Base-by-base conservation (phyloP, 345 rosid species). In the Zanthoxylum bungeanum region DNA sequence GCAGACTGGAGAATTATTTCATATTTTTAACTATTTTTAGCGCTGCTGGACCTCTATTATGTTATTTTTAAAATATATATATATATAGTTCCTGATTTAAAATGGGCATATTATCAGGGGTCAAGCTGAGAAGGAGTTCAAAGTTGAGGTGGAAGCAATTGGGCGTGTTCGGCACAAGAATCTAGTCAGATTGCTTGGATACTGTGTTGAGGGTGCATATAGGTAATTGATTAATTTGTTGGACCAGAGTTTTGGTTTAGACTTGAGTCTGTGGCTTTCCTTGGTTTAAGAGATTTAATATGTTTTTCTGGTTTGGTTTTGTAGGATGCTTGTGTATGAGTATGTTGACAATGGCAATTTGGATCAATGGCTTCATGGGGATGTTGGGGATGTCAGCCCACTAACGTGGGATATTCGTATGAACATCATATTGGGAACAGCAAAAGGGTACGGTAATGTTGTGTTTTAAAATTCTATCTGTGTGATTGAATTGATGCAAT, bases 331-430 rank as follows among this genome's bases (percentile, higher is more conserved):
- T 39, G 98, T 94, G 66, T 94, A 94, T 24, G 98, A 94, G 72
- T 94, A 80, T 68, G 89, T 94, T 3, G 90, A 90, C 83, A 92
- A 92, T 74, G 98, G 97, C 53, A 94, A 94, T 85, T 78, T 94
- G 69, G 98, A 94, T 63, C 97, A 94, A 68, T 92, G 98, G 98
- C 87, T 94, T 66, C 98, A 89, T 57, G 98, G 98, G 42, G 98
- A 94, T 76, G 97, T 92, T 12, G 97, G 97, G 33, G 88, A 86
- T 9, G 84, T 82, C 68, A 92, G 98, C 76, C 98, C 97, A 44
- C 79, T 92, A 9, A 89, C 91, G 1, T 92, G 97, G 98, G 96
- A 94, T 65, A 85, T 90, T n/a, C 97, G 95, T 49, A 84, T 81
- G 79, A 94, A 94, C 66, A 82, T 94, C 33, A 86, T 94, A 75